phyloP scores from a whole-genome alignment of 2,329 filamentous ascomycete species.

The Aspergillus sergii region DNA sequence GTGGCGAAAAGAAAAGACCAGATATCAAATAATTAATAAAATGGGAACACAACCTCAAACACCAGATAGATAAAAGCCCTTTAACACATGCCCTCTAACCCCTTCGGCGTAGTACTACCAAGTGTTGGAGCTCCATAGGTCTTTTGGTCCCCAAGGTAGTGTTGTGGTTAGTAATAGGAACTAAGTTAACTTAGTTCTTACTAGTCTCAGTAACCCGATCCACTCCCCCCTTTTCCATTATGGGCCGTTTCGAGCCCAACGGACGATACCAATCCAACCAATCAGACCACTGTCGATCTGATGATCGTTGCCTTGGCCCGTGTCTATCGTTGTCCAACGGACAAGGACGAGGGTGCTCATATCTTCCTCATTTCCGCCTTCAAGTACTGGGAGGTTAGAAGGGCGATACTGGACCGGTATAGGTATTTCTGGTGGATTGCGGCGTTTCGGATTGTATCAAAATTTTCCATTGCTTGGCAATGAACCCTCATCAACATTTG shows the following conservation, averaged over 20 bases:
- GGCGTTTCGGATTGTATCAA: background rate
- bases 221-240: constrained; percentile 14
- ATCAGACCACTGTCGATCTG: constrained; percentile 23
- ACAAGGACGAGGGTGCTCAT: background rate
- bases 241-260: constrained; percentile 14
- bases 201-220: background rate
- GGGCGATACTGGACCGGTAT: background rate
- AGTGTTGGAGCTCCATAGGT: background rate
- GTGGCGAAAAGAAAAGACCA: background rate
- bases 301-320: constrained; percentile 24
- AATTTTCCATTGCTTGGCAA: background rate
- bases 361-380: background rate
- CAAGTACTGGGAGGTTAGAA: background rate
- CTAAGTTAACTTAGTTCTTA: background rate
- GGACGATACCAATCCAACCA: constrained; percentile 12
- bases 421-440: background rate
- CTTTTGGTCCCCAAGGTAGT: background rate
- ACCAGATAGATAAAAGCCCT: background rate
- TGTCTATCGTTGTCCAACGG: constrained; percentile 6
- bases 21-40: background rate
- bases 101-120: background rate
- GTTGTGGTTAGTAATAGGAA: background rate
- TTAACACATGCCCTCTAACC: background rate
- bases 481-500: background rate
- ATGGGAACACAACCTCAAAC: background rate